Evolutionary conservation across 2,329 filamentous ascomycete genomes (phyloP).

Genomic region (Aspergillus transmontanensis): DNA sequence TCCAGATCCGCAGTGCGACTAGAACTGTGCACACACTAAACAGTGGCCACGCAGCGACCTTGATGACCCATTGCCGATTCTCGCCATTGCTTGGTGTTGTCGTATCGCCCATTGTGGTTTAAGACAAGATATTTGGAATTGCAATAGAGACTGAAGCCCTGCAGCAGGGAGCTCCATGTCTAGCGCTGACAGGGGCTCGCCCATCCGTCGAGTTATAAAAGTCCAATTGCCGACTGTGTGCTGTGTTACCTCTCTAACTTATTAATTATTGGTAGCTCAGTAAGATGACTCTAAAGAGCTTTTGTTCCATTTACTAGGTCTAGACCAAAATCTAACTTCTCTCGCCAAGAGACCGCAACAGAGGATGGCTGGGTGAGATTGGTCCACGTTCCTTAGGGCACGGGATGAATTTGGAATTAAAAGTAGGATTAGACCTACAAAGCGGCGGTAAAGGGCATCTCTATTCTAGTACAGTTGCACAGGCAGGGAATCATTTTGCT

Average conservation of each 20-base stretch:
- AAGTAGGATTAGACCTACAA: neutral
- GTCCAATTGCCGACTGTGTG: neutral
- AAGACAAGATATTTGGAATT: neutral
- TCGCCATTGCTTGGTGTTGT: neutral
- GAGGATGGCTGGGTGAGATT: neutral
- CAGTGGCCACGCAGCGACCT: constrained; percentile 16
- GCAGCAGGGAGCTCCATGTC: neutral
- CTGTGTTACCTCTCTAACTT: neutral
- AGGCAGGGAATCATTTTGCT: neutral
- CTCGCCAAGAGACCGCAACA: neutral
- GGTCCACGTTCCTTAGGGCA: neutral
- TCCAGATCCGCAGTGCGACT: constrained; percentile 8
- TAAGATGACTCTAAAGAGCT: neutral
- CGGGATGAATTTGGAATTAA: neutral
- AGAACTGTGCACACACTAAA: constrained; percentile 5
- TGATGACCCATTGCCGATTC: constrained; percentile 13
- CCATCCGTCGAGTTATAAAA: neutral
- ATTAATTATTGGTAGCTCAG: neutral
- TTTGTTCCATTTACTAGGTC: neutral
- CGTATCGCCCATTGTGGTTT: neutral
- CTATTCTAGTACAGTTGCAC: neutral
- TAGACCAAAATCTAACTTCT: neutral
- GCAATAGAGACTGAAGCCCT: neutral
- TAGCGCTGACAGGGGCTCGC: neutral
- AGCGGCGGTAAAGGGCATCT: neutral